Percentiles rank a stretch among this genome's conserved stretches.
Conservation (phyloP, 306 rosid species). For the Begonia fuchsioides region DNA sequence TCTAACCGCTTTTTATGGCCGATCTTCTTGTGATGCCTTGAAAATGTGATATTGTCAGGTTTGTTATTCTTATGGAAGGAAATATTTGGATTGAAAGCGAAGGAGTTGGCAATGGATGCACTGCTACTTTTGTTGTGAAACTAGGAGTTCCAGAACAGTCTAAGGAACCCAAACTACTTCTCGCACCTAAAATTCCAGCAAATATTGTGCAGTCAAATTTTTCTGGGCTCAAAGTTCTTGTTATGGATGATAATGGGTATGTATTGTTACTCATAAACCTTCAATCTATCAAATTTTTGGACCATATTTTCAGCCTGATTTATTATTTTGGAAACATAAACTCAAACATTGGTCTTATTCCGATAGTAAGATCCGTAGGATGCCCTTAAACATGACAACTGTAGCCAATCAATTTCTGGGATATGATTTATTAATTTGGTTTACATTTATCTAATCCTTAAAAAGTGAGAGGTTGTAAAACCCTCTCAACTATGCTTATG, state of each 20-base stretch:
- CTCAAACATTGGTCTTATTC: too few species aligned
- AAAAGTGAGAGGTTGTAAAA: too few species aligned
- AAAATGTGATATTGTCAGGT: conserved; percentile 41
- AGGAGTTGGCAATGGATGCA: conserved; percentile 85
- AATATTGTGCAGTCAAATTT: conserved; percentile 47
- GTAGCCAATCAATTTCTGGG: too few species aligned
- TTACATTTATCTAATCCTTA: too few species aligned
- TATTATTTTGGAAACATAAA: too few species aligned
- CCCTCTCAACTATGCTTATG: too few species aligned
- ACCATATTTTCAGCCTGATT: too few species aligned
- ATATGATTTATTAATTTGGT: too few species aligned
- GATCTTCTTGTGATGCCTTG: conserved; percentile 1
- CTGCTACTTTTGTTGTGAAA: conserved; percentile 63
- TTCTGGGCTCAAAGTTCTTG: conserved; percentile 68
- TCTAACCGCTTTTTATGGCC: not conserved
- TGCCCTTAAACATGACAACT: too few species aligned
- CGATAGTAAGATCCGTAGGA: too few species aligned
- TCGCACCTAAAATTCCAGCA: conserved; percentile 27
- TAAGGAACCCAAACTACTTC: conserved; percentile 45
- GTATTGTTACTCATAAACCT: conserved; percentile 12
- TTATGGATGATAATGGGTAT: conserved; percentile 92
- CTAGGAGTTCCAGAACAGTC: conserved; percentile 65
- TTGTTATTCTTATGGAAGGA: conserved; percentile 95
- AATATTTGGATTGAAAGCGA: conserved; percentile 93
- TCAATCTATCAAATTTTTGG: not conserved